These are phyloP conservation scores for Exophiala sideris DNA, from an alignment of 2,329 filamentous ascomycete genomes.

Conservation along the genomic window DNA sequence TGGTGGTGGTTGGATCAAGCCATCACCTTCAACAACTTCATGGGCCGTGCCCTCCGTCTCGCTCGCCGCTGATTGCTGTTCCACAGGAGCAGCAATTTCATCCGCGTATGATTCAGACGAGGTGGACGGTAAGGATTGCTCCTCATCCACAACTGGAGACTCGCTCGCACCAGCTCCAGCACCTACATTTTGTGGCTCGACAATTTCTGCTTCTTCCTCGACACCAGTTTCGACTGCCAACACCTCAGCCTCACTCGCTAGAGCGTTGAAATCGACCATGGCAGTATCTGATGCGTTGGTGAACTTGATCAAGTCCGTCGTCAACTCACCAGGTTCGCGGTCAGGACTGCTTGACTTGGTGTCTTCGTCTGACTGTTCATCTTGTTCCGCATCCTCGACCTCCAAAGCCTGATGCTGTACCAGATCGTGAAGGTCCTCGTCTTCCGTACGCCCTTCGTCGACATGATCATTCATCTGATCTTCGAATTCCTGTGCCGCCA, in stretches of 20 bases:
- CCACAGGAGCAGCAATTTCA: slow-evolving; percentile 51
- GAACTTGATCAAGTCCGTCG: slow-evolving; percentile 26
- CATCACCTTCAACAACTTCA: background rate
- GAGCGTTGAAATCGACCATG: slow-evolving; percentile 25
- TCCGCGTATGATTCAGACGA: slow-evolving; percentile 65
- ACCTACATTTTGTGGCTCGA: background rate
- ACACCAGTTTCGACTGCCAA: slow-evolving; percentile 11
- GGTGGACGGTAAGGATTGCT: slow-evolving; percentile 45
- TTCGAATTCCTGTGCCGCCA: slow-evolving; percentile 48
- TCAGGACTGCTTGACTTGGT: slow-evolving; percentile 23
- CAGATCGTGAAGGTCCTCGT: slow-evolving; percentile 20
- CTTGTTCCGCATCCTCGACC: slow-evolving; percentile 5
- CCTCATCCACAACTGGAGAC: slow-evolving; percentile 12
- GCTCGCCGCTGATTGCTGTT: slow-evolving; percentile 42
- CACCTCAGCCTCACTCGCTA: slow-evolving; percentile 24
- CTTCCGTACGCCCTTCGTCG: slow-evolving; percentile 6
- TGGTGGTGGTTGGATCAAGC: background rate
- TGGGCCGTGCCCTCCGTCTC: slow-evolving; percentile 46
- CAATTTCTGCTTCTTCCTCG: slow-evolving; percentile 36
- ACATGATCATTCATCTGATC: slow-evolving; percentile 35
- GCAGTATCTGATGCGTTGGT: slow-evolving; percentile 24
- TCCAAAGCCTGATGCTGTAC: background rate
- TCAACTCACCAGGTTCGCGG: slow-evolving; percentile 12
- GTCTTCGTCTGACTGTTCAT: slow-evolving; percentile 19
- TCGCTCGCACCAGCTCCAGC: background rate